phyloP scores from a whole-genome alignment of 2,329 filamentous ascomycete genomes.

The Ilyonectria destructans region DNA sequence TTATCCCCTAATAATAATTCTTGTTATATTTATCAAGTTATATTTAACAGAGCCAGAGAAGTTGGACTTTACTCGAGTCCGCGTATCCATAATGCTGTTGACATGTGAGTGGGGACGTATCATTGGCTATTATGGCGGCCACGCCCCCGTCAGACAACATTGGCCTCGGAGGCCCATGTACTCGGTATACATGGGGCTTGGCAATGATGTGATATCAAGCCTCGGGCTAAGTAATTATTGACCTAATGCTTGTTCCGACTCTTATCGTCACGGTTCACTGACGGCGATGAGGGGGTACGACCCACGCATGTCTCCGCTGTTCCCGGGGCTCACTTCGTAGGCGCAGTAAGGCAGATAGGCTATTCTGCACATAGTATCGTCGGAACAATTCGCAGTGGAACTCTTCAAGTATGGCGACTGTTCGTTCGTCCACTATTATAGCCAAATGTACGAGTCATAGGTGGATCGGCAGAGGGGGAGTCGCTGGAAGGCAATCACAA shows the following conservation, averaged over 20 bases:
- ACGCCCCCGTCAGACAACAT: not conserved
- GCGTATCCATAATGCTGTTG: not conserved
- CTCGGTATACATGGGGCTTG: not conserved
- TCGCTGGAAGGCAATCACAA: not conserved
- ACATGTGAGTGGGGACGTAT: not conserved
- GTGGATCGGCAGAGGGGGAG: not conserved
- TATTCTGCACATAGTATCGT: not conserved
- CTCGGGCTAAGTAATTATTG: not conserved
- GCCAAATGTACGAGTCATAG: conserved; percentile 8
- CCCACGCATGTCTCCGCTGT: not conserved
- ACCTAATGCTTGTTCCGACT: not conserved
- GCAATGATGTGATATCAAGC: not conserved
- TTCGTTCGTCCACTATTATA: not conserved
- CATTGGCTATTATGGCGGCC: not conserved
- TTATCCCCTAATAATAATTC: too few species aligned
- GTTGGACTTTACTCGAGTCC: not conserved
- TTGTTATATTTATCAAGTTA: too few species aligned
- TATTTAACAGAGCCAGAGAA: not conserved
- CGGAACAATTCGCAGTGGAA: not conserved
- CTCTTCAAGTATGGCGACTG: not conserved
- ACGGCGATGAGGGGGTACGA: not conserved
- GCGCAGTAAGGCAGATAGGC: not conserved
- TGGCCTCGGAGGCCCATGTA: not conserved
- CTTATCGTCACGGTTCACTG: conserved; percentile 3
- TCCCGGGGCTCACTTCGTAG: not conserved